Base-by-base conservation (phyloP, 176 grass and related monocot genomes). In the Oryza longistaminata region DNA sequence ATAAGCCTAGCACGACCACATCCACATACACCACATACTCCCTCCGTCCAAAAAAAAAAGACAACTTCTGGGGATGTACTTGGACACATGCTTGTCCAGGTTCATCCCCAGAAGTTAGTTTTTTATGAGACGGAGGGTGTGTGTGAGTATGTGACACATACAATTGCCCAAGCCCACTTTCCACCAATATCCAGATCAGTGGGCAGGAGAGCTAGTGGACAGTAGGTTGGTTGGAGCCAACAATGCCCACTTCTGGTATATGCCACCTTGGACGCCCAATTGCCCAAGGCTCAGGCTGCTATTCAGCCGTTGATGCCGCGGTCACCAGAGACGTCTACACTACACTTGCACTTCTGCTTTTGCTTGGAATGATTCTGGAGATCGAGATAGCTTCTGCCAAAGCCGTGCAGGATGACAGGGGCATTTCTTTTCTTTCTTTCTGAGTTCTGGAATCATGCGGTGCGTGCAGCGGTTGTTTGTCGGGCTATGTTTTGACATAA, bases 161-260 rank as follows among this genome's bases (percentile, higher is more conserved):
- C 68, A 10, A 11, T 40, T 40, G 39, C 39, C 39, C 39, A 40
- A 40, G 39, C 39, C 39, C 39, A 40, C 39, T 40, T 40, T 40
- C 39, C 39, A 40, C 39, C 39, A 40, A 8, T 40, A 40, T 40
- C 40, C 74, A 78, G 66, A 70, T 77, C 73, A 71, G 73, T 82
- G 86, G 86, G 37, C 73, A 66, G n/a, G 82, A 75, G 71, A 75
- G 71, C 53, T 42, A 73, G 80, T 88, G 86, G 86, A 78, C 17
- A 53, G 73, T 66, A 70, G 35, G 65, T 40, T 82, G 52, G 66
- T 73, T 68, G 71, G 55, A 24, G 70, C n/a, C 66, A 79, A 84
- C 74, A 68, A 84, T 74, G 60, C 7, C 55, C 12, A 26, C 77
- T 78, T 86, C 66, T 70, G 68, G 81, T 46, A 86, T 46, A 86